These are phyloP conservation scores for Thyridium curvatum DNA, from an alignment of 2,329 filamentous ascomycete genomes.

Conservation along the genomic window DNA sequence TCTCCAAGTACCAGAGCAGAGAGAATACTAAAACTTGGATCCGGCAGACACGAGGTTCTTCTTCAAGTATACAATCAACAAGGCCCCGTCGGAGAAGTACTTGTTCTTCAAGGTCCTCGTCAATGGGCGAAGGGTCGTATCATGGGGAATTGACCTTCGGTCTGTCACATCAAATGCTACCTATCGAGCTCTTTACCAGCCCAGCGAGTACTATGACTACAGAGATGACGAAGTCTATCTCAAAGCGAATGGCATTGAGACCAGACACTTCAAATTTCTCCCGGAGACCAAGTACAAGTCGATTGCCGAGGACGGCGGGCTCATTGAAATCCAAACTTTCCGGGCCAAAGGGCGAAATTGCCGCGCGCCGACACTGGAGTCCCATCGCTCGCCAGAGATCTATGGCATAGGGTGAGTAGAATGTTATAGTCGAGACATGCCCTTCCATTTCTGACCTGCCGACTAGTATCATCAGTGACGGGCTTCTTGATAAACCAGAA, in stretches of 20 bases:
- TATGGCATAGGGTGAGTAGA: constrained; percentile 48
- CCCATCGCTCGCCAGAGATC: constrained; percentile 38
- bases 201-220: constrained; percentile 31
- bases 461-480: constrained; percentile 43
- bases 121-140: constrained; percentile 45
- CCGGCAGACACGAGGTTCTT: constrained; percentile 43
- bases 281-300: constrained; percentile 25
- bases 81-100: constrained; percentile 25
- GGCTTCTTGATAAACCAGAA: constrained; percentile 44
- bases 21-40: constrained; percentile 4
- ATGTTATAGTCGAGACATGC: not conserved
- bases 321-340: constrained; percentile 48
- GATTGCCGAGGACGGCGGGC: constrained; percentile 45
- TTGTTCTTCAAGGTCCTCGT: constrained; percentile 50
- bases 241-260: constrained; percentile 35
- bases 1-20: too few relatives aligned
- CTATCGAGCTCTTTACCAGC: constrained; percentile 40
- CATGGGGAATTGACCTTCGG: constrained; percentile 43
- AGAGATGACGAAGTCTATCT: constrained; percentile 24
- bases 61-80: constrained; percentile 39
- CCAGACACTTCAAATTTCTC: constrained; percentile 44
- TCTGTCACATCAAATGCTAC: constrained; percentile 26
- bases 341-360: constrained; percentile 41
- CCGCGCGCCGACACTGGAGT: constrained; percentile 30
- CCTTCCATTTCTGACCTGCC: constrained; percentile 4